These are phyloP conservation scores for Penicillium crustosum DNA, from an alignment of 2,329 filamentous ascomycete genomes.

Conservation along the genomic window DNA sequence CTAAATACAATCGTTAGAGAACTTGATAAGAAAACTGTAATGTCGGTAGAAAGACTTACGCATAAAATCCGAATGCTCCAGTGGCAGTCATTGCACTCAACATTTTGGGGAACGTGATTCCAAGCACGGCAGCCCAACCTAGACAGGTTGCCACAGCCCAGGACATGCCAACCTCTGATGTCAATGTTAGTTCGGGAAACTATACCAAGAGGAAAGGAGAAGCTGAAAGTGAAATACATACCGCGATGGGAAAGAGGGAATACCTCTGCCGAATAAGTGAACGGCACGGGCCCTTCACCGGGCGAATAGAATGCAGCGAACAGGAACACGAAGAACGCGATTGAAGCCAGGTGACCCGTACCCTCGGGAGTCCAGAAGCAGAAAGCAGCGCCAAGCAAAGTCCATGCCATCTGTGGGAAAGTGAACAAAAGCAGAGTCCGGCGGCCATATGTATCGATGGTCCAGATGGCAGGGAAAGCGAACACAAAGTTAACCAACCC, in stretches of 20 bases:
- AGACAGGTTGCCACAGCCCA: conserved; percentile 48
- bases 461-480: conserved; percentile 64
- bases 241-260: conserved; percentile 57
- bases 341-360: conserved; percentile 51
- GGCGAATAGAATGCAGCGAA: conserved; percentile 66
- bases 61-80: conserved; percentile 63
- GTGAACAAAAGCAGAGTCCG: conserved; percentile 63
- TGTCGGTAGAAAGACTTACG: conserved; percentile 29
- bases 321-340: conserved; percentile 63
- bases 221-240: conserved; percentile 21
- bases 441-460: conserved; percentile 67
- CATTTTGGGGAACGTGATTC: conserved; percentile 52
- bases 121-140: conserved; percentile 52
- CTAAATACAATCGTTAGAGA: conserved; percentile 22
- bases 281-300: conserved; percentile 59
- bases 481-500: conserved; percentile 66
- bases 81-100: conserved; percentile 50
- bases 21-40: background rate
- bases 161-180: conserved; percentile 49
- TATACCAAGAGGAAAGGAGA: conserved; percentile 15
- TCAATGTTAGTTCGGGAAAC: conserved; percentile 23
- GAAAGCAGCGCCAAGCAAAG: conserved; percentile 62
- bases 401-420: conserved; percentile 68
- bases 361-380: conserved; percentile 53
- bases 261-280: conserved; percentile 56